Evolutionary conservation across 768 basidiomycete genomes (phyloP).

Genomic region (Tricholoma furcatifolium): DNA sequence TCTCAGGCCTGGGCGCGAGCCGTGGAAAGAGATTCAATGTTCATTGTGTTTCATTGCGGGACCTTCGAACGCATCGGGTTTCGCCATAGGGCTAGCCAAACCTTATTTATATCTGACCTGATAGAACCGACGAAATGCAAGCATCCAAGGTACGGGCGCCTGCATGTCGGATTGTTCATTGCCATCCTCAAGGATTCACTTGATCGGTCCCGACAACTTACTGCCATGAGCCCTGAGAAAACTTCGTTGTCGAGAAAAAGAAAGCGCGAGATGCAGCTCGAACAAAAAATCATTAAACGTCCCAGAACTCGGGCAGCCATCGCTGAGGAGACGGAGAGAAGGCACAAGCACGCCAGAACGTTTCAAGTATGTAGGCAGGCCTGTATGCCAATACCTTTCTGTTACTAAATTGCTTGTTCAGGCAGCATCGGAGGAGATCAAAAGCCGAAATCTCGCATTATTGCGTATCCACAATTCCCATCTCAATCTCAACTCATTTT

Average conservation of each 20-base stretch:
- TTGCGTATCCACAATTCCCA: no score
- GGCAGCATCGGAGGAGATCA: no score
- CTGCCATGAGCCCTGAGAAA: no score
- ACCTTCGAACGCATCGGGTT: slow-evolving; percentile 14
- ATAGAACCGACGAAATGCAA: slow-evolving; percentile 7
- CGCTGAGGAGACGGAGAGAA: not conserved
- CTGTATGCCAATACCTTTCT: no score
- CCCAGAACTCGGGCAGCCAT: not conserved
- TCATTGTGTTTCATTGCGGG: slow-evolving; percentile 16
- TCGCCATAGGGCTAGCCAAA: slow-evolving; percentile 14
- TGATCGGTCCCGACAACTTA: slow-evolving; percentile 1
- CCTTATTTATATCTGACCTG: slow-evolving; percentile 13
- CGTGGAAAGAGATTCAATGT: slow-evolving; percentile 7
- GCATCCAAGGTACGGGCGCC: slow-evolving; percentile 9
- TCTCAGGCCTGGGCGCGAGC: slow-evolving; percentile 14
- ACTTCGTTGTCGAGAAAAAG: no score
- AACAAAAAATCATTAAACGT: not conserved
- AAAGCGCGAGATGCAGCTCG: no score
- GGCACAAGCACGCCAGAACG: no score
- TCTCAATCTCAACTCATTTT: no score
- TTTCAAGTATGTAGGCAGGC: no score
- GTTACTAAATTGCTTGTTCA: no score
- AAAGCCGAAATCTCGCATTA: no score
- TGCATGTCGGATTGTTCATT: slow-evolving; percentile 15
- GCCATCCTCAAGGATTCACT: slow-evolving; percentile 7